Conservation (phyloP, 1,284 basidiomycete species). For the Ceratobasidium sp. region DNA sequence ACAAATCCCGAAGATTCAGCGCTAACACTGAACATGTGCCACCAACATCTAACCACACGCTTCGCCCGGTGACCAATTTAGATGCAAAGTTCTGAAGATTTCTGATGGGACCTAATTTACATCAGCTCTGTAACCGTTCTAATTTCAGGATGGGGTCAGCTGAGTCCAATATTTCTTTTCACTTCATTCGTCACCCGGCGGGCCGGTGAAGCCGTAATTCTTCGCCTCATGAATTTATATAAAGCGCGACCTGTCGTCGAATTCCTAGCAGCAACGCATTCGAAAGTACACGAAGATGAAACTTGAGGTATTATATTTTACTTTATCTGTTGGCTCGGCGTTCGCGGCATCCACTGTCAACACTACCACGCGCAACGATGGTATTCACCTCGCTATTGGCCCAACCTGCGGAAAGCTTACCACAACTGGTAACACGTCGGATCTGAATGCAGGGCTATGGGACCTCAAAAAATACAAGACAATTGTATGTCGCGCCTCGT, state of each 20-base stretch:
- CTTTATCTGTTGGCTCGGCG: not conserved
- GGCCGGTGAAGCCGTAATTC: not conserved
- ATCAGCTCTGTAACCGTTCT: not conserved
- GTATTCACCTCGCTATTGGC: conserved; percentile 47
- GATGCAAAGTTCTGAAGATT: too few relatives aligned
- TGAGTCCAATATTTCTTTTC: conserved; percentile 1
- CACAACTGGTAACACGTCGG: conserved; percentile 54
- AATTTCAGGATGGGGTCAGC: conserved; percentile 18
- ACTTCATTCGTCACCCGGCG: not conserved
- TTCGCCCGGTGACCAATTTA: too few relatives aligned
- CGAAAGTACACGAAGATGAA: too few relatives aligned
- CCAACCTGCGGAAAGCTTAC: conserved; percentile 45
- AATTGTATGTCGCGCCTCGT: conserved; percentile 57
- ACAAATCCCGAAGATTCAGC: not conserved
- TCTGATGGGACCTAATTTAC: too few relatives aligned
- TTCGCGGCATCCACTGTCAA: conserved; percentile 15
- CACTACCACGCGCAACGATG: conserved; percentile 46
- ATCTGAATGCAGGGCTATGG: conserved; percentile 64
- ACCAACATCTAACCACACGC: too few relatives aligned
- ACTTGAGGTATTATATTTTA: not conserved
- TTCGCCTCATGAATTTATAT: not conserved
- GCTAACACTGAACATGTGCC: not conserved
- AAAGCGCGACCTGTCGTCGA: not conserved
- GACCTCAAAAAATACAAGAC: conserved; percentile 59
- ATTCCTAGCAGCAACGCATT: not conserved